Evolutionary conservation across 257 asterid species (phyloP), one percentile per base, ranked within the genome.

Genomic region (Scutellaria barbata): DNA sequence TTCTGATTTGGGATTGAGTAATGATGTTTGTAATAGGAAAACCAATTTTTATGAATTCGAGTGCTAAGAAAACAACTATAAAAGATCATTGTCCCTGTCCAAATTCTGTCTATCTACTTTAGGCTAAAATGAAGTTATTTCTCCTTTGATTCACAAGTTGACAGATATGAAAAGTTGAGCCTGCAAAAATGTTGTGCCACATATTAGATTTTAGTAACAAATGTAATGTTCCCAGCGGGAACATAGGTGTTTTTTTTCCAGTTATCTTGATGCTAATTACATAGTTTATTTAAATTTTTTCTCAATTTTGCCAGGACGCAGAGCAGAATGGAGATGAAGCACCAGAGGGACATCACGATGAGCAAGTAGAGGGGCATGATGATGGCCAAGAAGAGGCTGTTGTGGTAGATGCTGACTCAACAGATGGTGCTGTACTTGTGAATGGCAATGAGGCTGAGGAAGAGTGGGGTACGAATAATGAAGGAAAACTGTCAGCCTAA

Each of bases 381-480:
- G 95, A 83, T 75, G 79, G 84, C 74, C 96, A 82, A 76, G 98
- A 91, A 79, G 98, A 88, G 87, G 88, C 90, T 73, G 89, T 89
- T 48, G 96, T 92, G 69, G 94, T 83, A 77, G 99, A 92, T 74
- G 96, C 94, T 43, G 99, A 92, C 74, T 89, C 98, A 63, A 85
- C 89, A 46, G 98, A 92, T 63, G 95, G 98, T 77, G 95, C 92
- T 48, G 94, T 88, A 67, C 90, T 92, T 50, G 90, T 95, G 74
- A 95, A 89, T 37, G 96, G 89, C 57, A 85, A 77, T 51, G 97
- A 89, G 85, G 96, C 87, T 76, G 97, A 89, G 80, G 97, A 95
- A 92, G 90, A 95, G 96, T 92, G 95, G 95, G 98, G 96, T 92
- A 95, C 85, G 92, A 82, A 95, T 88, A 85, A 81, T 85, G 94